phyloP scores from a whole-genome alignment of 2,329 filamentous ascomycete species.

The Sporothrix brasiliensis region DNA sequence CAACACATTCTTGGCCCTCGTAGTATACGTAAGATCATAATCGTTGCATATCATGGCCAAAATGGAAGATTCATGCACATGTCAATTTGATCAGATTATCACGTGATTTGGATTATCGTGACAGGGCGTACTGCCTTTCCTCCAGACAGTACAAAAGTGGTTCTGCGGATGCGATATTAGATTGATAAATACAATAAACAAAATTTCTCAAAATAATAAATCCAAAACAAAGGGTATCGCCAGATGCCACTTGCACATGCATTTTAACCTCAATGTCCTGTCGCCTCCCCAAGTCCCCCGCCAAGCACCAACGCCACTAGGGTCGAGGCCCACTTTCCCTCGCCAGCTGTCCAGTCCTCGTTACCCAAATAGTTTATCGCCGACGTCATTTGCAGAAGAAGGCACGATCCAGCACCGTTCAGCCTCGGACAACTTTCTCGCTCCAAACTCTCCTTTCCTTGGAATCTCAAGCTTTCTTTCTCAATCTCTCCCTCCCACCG shows the following conservation, averaged over 20 bases:
- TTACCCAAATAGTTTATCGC: constrained; percentile 10
- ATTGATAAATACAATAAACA: neutral
- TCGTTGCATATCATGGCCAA: neutral
- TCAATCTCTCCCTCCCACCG: too few relatives aligned
- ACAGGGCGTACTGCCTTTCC: too few relatives aligned
- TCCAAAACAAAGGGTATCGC: neutral
- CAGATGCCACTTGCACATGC: neutral
- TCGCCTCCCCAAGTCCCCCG: neutral
- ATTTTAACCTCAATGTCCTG: neutral
- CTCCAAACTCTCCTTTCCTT: neutral
- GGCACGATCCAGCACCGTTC: neutral
- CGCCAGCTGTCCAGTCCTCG: constrained; percentile 1
- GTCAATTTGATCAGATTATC: neutral
- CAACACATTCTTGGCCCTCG: neutral
- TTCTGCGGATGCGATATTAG: too few relatives aligned
- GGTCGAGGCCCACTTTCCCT: constrained; percentile 5
- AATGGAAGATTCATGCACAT: neutral
- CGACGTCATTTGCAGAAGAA: constrained; percentile 29
- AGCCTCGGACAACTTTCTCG: neutral
- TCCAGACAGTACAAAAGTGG: too few relatives aligned
- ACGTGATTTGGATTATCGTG: neutral
- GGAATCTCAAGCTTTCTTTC: neutral
- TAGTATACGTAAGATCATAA: neutral
- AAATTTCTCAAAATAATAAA: neutral
- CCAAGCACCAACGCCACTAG: constrained; percentile 10